A percentile compares a stretch with the other conserved stretches of the same genome.
Conservation (phyloP, 176 grass and related monocot genomes). For the Neostapfia colusana region DNA sequence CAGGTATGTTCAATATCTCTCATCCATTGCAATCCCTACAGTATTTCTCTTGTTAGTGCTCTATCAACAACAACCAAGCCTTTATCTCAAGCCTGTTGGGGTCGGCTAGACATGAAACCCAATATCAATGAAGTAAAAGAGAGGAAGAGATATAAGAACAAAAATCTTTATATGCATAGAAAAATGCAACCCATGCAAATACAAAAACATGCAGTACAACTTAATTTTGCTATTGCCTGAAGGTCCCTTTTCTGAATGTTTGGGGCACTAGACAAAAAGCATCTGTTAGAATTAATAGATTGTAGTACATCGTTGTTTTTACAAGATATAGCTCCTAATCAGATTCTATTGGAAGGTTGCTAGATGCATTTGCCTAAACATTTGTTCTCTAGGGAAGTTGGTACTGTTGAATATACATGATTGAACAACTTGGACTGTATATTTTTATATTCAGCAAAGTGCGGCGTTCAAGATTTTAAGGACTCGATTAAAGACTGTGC, state of each 20-base stretch:
- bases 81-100: no score
- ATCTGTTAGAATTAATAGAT: neutral
- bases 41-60: slow-evolving; percentile 16
- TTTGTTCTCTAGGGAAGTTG: neutral
- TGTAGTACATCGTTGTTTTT: neutral
- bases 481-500: slow-evolving; percentile 94
- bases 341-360: slow-evolving; percentile 4
- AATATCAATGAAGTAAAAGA: no score
- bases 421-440: neutral
- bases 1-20: slow-evolving; percentile 58
- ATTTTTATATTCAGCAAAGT: slow-evolving; percentile 77
- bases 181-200: slow-evolving; percentile 6
- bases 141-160: no score
- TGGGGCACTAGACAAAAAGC: neutral
- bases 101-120: no score
- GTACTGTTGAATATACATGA: neutral
- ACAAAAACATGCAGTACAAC: neutral
- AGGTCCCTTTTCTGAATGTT: slow-evolving; percentile 11
- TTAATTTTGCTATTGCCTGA: neutral
- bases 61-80: no score
- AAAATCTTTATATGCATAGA: neutral
- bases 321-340: neutral
- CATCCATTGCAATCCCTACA: neutral
- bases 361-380: neutral
- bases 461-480: slow-evolving; percentile 90